phyloP scores from a whole-genome alignment of 495 filamentous ascomycete species.

The Eremomyces bilateralis region DNA sequence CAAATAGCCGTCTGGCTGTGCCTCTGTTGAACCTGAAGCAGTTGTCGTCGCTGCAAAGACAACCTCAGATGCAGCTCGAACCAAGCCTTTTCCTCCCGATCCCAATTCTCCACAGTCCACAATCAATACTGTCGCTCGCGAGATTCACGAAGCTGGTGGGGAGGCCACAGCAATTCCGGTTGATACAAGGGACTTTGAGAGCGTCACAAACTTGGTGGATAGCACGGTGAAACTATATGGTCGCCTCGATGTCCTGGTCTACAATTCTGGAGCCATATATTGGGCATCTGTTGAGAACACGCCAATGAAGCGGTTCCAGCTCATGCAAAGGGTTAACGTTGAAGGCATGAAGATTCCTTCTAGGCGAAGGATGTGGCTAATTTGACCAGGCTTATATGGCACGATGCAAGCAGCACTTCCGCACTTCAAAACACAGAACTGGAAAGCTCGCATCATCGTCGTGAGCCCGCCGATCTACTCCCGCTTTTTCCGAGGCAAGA shows the following conservation, averaged over 20 bases:
- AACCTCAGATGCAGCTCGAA: slow-evolving; percentile 35
- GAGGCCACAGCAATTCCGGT: slow-evolving; percentile 43
- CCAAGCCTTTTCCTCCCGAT: slow-evolving; percentile 48
- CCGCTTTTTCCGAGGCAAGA: slow-evolving; percentile 70
- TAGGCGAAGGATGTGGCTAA: background rate
- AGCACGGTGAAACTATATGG: slow-evolving; percentile 36
- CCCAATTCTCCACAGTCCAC: slow-evolving; percentile 64
- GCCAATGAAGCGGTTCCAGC: slow-evolving; percentile 54
- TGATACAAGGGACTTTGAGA: slow-evolving; percentile 42
- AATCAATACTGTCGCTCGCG: slow-evolving; percentile 62
- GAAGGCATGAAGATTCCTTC: slow-evolving; percentile 22
- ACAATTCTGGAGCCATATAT: slow-evolving; percentile 77
- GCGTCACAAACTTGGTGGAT: slow-evolving; percentile 38
- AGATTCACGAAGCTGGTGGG: slow-evolving; percentile 47
- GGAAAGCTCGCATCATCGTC: slow-evolving; percentile 48
- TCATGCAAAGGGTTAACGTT: slow-evolving; percentile 66
- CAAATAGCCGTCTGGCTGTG: background rate
- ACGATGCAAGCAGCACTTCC: slow-evolving; percentile 45
- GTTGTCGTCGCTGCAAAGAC: slow-evolving; percentile 70
- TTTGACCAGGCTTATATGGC: slow-evolving; percentile 35
- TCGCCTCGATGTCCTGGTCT: slow-evolving; percentile 50
- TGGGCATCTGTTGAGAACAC: slow-evolving; percentile 58
- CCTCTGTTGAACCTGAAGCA: slow-evolving; percentile 13
- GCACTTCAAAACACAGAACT: slow-evolving; percentile 28
- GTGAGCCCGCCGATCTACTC: slow-evolving; percentile 73